Evolutionary conservation across 176 grass and related monocot genomes (phyloP), one percentile per base, ranked within the genome.

Genomic region (Paspalum notatum): DNA sequence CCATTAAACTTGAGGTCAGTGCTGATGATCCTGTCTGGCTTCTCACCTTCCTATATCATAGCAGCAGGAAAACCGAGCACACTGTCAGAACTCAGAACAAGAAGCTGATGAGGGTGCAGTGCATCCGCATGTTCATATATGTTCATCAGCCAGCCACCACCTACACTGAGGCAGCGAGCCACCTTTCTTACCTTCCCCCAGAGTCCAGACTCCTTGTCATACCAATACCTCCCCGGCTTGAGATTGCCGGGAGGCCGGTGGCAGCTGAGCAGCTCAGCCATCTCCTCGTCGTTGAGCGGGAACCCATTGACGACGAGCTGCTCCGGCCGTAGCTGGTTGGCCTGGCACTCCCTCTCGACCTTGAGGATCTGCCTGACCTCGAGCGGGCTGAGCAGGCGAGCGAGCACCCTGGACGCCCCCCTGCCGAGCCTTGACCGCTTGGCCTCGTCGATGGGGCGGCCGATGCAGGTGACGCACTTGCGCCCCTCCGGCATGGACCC

Each of bases 171-270:
- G n/a, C n/a, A n/a, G n/a, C n/a, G n/a, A n/a, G n/a, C n/a, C n/a
- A n/a, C n/a, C n/a, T n/a, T n/a, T n/a, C 69, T 85, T 87, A 83
- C 95, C 86, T 93, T 95, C 78, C 95, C 95, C 95, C 95, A 98
- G 27, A 98, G 59, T 43, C 95, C 95, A 1, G 95, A 95, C 79
- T 98, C 95, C 72, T 98, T 98, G 76, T 98, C 95, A 72, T 98
- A 98, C 95, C 95, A 98, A 79, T 98, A 98, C 18, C 82, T 90
- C n/a, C 95, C 95, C 38, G 95, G 95, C 71, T 93, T 98, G 64
- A 98, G 84, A 27, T 95, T 98, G 59, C 87, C 73, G 18, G 95
- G 95, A 42, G 95, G 95, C 67, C 88, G 76, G 20, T 82, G 73
- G 74, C 95, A 98, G 40, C 92, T 95, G 46, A 95, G 79, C 84